Evolutionary conservation across 2,329 filamentous ascomycete genomes (phyloP), one percentile per base, ranked within the genome.

Genomic region (Ophiosphaerella herpotricha): DNA sequence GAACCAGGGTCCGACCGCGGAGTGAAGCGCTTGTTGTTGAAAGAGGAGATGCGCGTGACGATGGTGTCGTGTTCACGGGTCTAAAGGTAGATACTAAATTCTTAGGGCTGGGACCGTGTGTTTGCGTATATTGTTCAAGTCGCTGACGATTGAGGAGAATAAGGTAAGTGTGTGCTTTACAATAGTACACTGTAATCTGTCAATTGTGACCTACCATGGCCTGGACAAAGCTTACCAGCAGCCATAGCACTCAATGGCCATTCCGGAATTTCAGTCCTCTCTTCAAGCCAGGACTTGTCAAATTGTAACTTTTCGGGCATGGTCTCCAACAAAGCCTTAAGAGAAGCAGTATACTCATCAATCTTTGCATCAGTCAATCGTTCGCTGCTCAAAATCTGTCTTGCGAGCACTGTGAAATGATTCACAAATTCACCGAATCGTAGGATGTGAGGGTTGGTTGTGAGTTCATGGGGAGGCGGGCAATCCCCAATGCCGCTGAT

Each of bases 401-500:
- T 70, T 1, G 76, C 76, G n/a, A 79, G 57, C 7, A 80, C 64
- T 1, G 77, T 79, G 54, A 80, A 78, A 23, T 78, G 74, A 46
- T 77, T 71, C 29, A 77, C 71, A 44, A 77, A 79, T 23, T 78
- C 74, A 14, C 72, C 71, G 29, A 80, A 70, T 43, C 77, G 64
- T n/a, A 80, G 57, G 36, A 75, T 69, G 1, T 69, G 73, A 1
- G 74, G 72, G 56, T 80, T 73, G 0, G 73, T 78, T 0, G 76
- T 77, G 11, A 79, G 61, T 16, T 74, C 73, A 24, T 77, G 74
- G 0, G 78, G 75, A 13, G 75, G 73, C 14, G 74, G 76, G 51
- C 78, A 80, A 49, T 80, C 78, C 12, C 78, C 78, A 29, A 79
- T 72, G 16, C 75, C 77, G 40, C 76, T 79, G 31, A 80, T 80